These are phyloP conservation scores for Gonium pectorale DNA, from an alignment of 139 green algal genomes.

Conservation along the genomic window DNA sequence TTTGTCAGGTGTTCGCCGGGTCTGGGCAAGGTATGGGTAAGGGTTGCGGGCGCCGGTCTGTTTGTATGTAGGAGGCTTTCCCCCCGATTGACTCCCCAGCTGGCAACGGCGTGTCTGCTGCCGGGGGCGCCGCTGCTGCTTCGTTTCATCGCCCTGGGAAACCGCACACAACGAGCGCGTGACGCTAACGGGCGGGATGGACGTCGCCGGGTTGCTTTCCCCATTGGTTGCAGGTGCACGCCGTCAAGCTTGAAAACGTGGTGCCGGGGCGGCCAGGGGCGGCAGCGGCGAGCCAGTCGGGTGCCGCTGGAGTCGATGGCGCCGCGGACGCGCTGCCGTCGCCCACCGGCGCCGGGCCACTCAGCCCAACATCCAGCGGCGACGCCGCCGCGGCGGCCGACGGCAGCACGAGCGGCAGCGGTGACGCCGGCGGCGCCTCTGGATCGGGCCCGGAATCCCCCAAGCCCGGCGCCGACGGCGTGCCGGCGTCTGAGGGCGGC, in stretches of 20 bases:
- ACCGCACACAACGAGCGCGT: too few relatives aligned
- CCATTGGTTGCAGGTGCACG: conserved; percentile 24
- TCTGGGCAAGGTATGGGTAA: too few relatives aligned
- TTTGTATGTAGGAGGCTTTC: too few relatives aligned
- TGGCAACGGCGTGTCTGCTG: too few relatives aligned
- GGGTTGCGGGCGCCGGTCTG: too few relatives aligned
- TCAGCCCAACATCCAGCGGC: not conserved
- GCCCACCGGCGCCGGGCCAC: not conserved
- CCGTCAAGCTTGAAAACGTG: conserved; percentile 26
- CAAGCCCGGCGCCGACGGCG: not conserved
- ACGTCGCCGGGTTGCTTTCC: too few relatives aligned
- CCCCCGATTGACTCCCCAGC: too few relatives aligned
- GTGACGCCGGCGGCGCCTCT: not conserved
- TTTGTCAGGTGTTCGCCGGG: too few relatives aligned
- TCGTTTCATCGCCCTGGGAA: too few relatives aligned
- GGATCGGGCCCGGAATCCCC: not conserved
- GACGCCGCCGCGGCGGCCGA: not conserved
- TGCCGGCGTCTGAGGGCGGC: too few relatives aligned
- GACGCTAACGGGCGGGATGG: too few relatives aligned
- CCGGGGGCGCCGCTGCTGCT: too few relatives aligned
- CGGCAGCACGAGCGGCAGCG: not conserved
- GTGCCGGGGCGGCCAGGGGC: not conserved
- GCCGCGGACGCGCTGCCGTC: not conserved
- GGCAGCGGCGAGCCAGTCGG: not conserved
- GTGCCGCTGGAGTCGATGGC: not conserved